Percentiles rank a stretch among this genome's conserved stretches.
Evolutionary conservation across 768 basidiomycete genomes (phyloP).

Genomic region (Tylopilus vinaceipallidus): DNA sequence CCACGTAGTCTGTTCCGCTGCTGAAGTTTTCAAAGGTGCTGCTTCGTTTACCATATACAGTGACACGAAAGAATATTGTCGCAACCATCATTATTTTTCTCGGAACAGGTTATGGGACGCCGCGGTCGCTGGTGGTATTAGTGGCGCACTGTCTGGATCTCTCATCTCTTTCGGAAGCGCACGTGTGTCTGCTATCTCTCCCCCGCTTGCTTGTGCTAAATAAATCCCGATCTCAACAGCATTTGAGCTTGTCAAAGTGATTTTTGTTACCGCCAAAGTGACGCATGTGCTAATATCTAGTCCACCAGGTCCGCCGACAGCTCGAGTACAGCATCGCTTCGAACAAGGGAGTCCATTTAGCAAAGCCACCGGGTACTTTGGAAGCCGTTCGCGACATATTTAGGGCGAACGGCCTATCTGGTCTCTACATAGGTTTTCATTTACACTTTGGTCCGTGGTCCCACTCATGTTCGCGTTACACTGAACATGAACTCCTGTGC

Average conservation of each 20-base stretch:
- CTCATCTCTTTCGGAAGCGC: constrained; percentile 87
- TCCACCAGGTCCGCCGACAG: constrained; percentile 76
- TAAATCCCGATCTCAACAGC: constrained; percentile 39
- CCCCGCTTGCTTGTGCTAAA: constrained; percentile 17
- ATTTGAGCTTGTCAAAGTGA: constrained; percentile 94
- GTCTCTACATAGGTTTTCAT: constrained; percentile 80
- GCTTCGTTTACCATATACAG: constrained; percentile 92
- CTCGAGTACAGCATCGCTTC: constrained; percentile 90
- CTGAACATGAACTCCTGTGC: background rate
- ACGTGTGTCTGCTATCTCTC: constrained; percentile 52
- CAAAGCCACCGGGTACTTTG: constrained; percentile 74
- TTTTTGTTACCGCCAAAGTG: constrained; percentile 8
- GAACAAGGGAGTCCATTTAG: constrained; percentile 66
- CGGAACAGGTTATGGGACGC: constrained; percentile 64
- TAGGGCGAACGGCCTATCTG: constrained; percentile 54
- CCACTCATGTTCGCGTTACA: background rate
- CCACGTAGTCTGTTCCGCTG: constrained; percentile 1
- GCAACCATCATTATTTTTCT: constrained; percentile 55
- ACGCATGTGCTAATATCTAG: constrained; percentile 7
- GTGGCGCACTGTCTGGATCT: constrained; percentile 86
- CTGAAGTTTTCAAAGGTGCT: constrained; percentile 52
- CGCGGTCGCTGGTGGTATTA: constrained; percentile 73
- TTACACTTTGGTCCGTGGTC: constrained; percentile 74
- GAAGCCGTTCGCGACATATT: constrained; percentile 82
- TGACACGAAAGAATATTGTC: constrained; percentile 73